phyloP scores from a whole-genome alignment of 2,329 filamentous ascomycete genomes.

The Fusarium circinatum region DNA sequence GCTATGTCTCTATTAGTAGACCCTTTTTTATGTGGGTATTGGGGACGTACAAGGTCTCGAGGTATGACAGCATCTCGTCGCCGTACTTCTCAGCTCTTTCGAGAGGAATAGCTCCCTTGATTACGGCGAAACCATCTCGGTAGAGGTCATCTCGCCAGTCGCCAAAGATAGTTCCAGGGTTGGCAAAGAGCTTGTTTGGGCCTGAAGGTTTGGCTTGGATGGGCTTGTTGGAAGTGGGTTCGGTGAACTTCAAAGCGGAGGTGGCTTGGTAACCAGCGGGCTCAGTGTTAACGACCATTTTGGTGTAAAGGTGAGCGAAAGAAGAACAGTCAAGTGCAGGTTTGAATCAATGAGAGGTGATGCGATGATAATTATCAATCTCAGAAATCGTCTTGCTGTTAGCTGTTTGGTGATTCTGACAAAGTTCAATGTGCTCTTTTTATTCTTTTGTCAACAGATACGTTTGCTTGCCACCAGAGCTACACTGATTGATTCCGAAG shows the following conservation, averaged over 20 bases:
- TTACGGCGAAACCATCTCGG: background rate
- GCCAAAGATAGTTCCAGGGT: background rate
- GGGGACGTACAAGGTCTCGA: background rate
- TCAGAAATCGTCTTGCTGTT: background rate
- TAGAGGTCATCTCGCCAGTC: constrained; percentile 16
- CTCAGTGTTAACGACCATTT: constrained; percentile 11
- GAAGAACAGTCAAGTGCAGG: rapidly evolving
- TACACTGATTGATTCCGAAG: background rate
- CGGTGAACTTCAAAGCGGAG: background rate
- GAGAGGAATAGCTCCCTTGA: background rate
- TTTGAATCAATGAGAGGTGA: no score
- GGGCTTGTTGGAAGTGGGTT: background rate
- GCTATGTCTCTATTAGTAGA: background rate
- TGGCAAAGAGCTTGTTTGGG: background rate
- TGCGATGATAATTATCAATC: rapidly evolving
- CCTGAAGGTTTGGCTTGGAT: constrained; percentile 14
- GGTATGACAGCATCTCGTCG: constrained; percentile 1
- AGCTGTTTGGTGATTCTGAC: background rate
- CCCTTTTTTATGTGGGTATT: rapidly evolving
- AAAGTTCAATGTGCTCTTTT: background rate
- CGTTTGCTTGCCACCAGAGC: background rate
- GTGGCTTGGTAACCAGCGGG: background rate
- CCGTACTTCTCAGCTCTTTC: background rate
- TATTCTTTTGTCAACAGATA: background rate
- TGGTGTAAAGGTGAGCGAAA: rapidly evolving